A percentile compares a stretch with the other conserved stretches of the same genome.
Evolutionary conservation across 768 basidiomycete genomes (phyloP).

Genomic region (Phlebiopsis gigantea): DNA sequence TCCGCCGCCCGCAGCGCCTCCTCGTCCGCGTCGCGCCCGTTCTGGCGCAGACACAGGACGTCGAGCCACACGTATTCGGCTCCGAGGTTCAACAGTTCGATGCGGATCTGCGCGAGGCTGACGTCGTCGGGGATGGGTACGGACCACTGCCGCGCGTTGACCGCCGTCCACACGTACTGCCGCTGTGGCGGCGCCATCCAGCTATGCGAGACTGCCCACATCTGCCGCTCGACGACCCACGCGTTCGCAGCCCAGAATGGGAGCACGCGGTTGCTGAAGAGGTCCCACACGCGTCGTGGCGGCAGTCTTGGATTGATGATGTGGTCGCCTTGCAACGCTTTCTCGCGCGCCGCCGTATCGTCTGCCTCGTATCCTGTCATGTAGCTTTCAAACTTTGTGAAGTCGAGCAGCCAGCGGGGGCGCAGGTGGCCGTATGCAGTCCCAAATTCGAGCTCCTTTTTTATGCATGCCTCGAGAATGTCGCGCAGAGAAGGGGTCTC

Average conservation of each 20-base stretch:
- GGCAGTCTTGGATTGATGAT: neutral
- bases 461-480: neutral
- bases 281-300: constrained; percentile 5
- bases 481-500: neutral
- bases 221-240: neutral
- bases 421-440: constrained; percentile 1
- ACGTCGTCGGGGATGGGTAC: constrained; percentile 5
- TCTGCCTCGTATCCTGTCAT: neutral
- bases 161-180: neutral
- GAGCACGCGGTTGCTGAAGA: constrained; percentile 5
- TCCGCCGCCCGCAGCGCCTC: neutral
- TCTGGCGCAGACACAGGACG: constrained; percentile 5
- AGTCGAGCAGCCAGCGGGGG: neutral
- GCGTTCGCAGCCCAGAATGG: neutral
- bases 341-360: neutral
- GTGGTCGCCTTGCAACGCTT: neutral
- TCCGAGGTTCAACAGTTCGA: constrained; percentile 6
- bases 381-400: neutral
- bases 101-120: constrained; percentile 1
- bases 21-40: neutral
- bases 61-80: constrained; percentile 6
- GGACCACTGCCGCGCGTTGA: constrained; percentile 1
- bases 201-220: constrained; percentile 3
- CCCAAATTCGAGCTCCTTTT: neutral
- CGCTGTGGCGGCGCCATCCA: neutral